Conservation (phyloP, 305 asterid genomes). For the Solanum chacoense region DNA sequence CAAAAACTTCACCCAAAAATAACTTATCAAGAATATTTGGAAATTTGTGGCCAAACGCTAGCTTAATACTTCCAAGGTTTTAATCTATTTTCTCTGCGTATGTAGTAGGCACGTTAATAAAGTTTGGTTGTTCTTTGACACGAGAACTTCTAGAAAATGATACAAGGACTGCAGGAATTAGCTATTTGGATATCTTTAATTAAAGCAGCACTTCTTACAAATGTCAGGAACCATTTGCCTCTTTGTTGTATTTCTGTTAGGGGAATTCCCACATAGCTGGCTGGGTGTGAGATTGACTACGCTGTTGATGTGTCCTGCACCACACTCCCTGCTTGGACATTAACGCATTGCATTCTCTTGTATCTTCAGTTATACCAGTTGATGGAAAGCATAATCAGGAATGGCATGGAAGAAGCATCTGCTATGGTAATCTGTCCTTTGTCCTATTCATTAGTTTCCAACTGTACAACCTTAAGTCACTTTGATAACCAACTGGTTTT, state of each 20-base stretch:
- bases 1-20: neutral
- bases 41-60: neutral
- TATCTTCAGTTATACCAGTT: constrained; percentile 57
- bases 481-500: neutral
- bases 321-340: neutral
- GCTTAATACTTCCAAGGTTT: neutral
- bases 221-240: neutral
- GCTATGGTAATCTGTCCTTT: constrained; percentile 37
- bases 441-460: neutral
- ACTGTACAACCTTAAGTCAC: neutral
- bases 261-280: neutral
- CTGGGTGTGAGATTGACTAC: neutral
- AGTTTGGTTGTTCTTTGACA: neutral
- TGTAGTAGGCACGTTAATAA: neutral
- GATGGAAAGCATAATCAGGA: constrained; percentile 74
- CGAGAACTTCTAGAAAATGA: neutral
- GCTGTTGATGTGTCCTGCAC: neutral
- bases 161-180: neutral
- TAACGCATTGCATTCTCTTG: constrained; percentile 12
- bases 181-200: neutral
- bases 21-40: neutral
- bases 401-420: constrained; percentile 45
- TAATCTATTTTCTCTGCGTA: neutral
- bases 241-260: neutral
- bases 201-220: neutral